These are phyloP conservation scores for Linnemannia zychae DNA, from an alignment of 192 early-diverging fungal species.

Conservation along the genomic window DNA sequence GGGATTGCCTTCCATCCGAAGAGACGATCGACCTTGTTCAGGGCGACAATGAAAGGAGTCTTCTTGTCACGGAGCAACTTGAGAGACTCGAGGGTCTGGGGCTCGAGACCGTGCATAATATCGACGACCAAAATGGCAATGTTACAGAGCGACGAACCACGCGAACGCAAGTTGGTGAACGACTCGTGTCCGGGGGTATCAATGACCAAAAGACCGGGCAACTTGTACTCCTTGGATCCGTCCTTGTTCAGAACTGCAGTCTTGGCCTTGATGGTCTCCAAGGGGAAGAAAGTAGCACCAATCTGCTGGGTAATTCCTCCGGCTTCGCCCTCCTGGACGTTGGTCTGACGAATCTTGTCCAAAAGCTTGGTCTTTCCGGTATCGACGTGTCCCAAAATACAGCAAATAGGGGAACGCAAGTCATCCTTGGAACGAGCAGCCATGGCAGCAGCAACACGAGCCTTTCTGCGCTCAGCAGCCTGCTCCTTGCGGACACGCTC, in stretches of 20 bases:
- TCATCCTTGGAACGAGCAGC: slow-evolving; percentile 90
- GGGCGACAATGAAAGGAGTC: slow-evolving; percentile 97
- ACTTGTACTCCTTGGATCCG: slow-evolving; percentile 70
- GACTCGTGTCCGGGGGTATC: slow-evolving; percentile 99
- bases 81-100: slow-evolving; percentile 97
- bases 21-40: slow-evolving; percentile 99
- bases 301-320: slow-evolving; percentile 99
- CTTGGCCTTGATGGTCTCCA: slow-evolving; percentile 93
- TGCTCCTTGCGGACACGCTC: slow-evolving; percentile 82
- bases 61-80: slow-evolving; percentile 91
- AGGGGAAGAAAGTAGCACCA: slow-evolving; percentile 99
- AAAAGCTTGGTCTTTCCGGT: slow-evolving; percentile 95
- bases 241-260: slow-evolving; percentile 82
- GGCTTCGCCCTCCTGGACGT: slow-evolving; percentile 99
- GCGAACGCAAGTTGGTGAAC: slow-evolving; percentile 95
- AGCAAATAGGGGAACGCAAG: slow-evolving; percentile 97
- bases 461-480: slow-evolving; percentile 79
- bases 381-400: slow-evolving; percentile 99
- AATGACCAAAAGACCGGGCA: slow-evolving; percentile 95
- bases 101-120: slow-evolving; percentile 99
- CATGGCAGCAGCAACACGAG: slow-evolving; percentile 80
- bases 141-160: slow-evolving; percentile 98
- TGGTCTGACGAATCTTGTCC: slow-evolving; percentile 99
- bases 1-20: slow-evolving; percentile 92
- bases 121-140: slow-evolving; percentile 99